Evolutionary conservation across 2,329 filamentous ascomycete species (phyloP).

Genomic region (Nothophaeocryptopus gaeumannii): DNA sequence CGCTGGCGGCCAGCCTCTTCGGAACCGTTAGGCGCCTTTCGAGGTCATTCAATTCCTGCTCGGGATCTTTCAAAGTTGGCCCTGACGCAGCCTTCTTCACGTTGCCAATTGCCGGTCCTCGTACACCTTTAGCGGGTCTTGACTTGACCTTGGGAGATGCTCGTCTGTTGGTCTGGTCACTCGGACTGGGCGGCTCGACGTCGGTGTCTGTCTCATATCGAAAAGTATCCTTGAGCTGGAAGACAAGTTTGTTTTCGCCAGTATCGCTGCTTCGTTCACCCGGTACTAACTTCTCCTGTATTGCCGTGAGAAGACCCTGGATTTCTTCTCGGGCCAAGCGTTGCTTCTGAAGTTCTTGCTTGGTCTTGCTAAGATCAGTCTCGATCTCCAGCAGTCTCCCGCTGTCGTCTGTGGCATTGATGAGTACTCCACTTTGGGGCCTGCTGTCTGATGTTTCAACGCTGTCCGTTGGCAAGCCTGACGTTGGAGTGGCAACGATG

Average conservation of each 20-base stretch:
- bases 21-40: constrained; percentile 10
- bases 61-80: neutral
- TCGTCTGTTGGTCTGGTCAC: neutral
- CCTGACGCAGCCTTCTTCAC: no score
- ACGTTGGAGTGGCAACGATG: constrained; percentile 6
- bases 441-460: no score
- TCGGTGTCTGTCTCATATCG: constrained; percentile 22
- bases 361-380: neutral
- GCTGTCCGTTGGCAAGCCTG: neutral
- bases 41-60: neutral
- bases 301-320: no score
- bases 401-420: no score
- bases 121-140: no score
- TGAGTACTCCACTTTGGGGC: no score
- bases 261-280: no score
- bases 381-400: no score
- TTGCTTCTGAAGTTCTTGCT: constrained; percentile 1
- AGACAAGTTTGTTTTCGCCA: neutral
- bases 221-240: neutral
- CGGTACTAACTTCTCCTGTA: no score
- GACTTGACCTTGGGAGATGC: neutral
- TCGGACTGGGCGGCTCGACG: constrained; percentile 17
- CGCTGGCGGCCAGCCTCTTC: constrained; percentile 1
- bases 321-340: no score
- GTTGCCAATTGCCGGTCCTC: no score